Conservation (phyloP, 805 yeast genomes). For the Zygosaccharomyces siamensis region DNA sequence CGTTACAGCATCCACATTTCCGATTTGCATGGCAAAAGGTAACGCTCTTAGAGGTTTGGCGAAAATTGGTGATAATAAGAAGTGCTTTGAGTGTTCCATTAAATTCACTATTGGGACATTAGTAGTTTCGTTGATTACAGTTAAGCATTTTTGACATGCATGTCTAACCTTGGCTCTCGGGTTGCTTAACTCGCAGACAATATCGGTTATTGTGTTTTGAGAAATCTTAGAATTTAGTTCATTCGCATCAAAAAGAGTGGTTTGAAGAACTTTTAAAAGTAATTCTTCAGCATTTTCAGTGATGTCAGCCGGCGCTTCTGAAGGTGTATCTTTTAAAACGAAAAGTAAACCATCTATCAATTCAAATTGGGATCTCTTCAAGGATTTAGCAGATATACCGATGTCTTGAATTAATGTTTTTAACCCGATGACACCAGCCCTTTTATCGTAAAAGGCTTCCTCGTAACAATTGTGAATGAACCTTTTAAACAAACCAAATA, state of each 20-base stretch:
- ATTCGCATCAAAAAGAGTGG: slow-evolving; percentile 59
- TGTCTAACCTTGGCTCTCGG: slow-evolving; percentile 78
- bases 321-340: slow-evolving; percentile 83
- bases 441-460: slow-evolving; percentile 76
- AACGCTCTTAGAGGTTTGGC: slow-evolving; percentile 94
- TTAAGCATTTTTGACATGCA: slow-evolving; percentile 69
- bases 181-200: slow-evolving; percentile 89
- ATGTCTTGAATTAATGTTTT: slow-evolving; percentile 65
- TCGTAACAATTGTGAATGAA: slow-evolving; percentile 90
- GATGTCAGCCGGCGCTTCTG: slow-evolving; percentile 80
- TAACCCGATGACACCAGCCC: slow-evolving; percentile 86
- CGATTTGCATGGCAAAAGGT: slow-evolving; percentile 98
- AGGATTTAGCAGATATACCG: slow-evolving; percentile 64
- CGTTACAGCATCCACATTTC: slow-evolving; percentile 95
- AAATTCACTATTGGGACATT: slow-evolving; percentile 65
- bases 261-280: slow-evolving; percentile 55
- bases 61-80: slow-evolving; percentile 86
- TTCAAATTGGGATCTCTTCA: slow-evolving; percentile 75
- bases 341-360: slow-evolving; percentile 81
- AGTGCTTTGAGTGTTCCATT: slow-evolving; percentile 76
- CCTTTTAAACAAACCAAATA: slow-evolving; percentile 70
- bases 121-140: slow-evolving; percentile 64
- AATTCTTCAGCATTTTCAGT: slow-evolving; percentile 65
- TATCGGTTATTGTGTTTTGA: slow-evolving; percentile 76
- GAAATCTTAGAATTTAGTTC: slow-evolving; percentile 61